These are phyloP conservation scores for Fusarium buxicola DNA, from an alignment of 2,329 filamentous ascomycete genomes.

Conservation along the genomic window DNA sequence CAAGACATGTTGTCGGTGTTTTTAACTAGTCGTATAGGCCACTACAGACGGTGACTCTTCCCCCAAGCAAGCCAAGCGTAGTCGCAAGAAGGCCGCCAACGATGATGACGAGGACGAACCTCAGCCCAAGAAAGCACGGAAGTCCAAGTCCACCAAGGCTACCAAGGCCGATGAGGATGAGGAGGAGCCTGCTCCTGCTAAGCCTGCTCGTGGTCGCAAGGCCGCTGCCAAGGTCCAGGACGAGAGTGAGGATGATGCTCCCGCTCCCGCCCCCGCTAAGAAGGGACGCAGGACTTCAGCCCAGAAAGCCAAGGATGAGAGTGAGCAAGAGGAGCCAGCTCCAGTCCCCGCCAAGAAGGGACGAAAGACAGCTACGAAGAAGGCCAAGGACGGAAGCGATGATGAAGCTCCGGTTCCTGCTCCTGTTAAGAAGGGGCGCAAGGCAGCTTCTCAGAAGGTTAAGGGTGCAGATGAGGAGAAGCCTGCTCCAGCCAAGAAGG, in stretches of 20 bases:
- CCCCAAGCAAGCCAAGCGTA: slow-evolving; percentile 51
- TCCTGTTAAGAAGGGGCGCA: slow-evolving; percentile 46
- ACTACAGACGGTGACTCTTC: slow-evolving; percentile 46
- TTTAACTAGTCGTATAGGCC: slow-evolving; percentile 42
- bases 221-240: slow-evolving; percentile 37
- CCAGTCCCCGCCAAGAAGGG: slow-evolving; percentile 19
- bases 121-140: slow-evolving; percentile 52
- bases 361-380: slow-evolving; percentile 22
- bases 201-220: slow-evolving; percentile 40
- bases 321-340: slow-evolving; percentile 28
- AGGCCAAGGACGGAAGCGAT: slow-evolving; percentile 32
- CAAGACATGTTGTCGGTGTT: not conserved
- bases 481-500: slow-evolving; percentile 25
- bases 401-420: slow-evolving; percentile 30
- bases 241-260: slow-evolving; percentile 36
- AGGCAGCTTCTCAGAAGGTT: slow-evolving; percentile 18
- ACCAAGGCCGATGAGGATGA: slow-evolving; percentile 39
- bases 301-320: slow-evolving; percentile 38
- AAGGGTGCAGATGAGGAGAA: slow-evolving; percentile 40
- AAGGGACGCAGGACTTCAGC: slow-evolving; percentile 40
- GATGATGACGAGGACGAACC: slow-evolving; percentile 52
- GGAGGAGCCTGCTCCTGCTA: slow-evolving; percentile 34
- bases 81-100: slow-evolving; percentile 51
- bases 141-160: slow-evolving; percentile 42
- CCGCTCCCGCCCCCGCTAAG: slow-evolving; percentile 44